phyloP scores from a whole-genome alignment of 257 asterid species.

The Scutellaria barbata region DNA sequence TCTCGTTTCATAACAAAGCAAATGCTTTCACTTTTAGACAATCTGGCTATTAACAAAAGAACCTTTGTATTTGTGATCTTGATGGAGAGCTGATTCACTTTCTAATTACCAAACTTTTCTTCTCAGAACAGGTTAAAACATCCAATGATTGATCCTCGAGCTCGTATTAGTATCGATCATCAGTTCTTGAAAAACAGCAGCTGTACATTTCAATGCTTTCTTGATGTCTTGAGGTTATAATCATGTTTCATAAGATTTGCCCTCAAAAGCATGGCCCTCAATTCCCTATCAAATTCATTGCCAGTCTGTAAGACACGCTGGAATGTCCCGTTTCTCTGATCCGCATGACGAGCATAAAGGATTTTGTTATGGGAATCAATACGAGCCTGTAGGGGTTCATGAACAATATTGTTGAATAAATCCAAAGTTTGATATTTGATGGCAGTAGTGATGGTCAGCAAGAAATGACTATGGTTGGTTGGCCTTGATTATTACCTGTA shows the following conservation, averaged over 20 bases:
- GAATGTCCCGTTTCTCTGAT: constrained; percentile 85
- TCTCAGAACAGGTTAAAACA: constrained; percentile 11
- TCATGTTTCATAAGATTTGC: constrained; percentile 81
- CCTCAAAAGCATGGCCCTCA: constrained; percentile 75
- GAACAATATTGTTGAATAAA: not conserved
- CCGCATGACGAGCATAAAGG: constrained; percentile 81
- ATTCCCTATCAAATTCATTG: constrained; percentile 70
- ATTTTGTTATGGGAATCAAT: constrained; percentile 89
- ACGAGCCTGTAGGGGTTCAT: constrained; percentile 67
- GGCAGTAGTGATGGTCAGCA: not conserved
- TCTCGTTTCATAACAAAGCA: not conserved
- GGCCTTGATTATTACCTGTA: constrained; percentile 56
- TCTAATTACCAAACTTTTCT: not conserved
- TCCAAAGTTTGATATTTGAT: not conserved
- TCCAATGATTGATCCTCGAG: not conserved
- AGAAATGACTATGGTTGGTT: not conserved
- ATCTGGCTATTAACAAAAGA: constrained; percentile 3
- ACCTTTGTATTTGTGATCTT: not conserved
- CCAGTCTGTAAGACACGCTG: constrained; percentile 81
- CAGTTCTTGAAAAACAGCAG: not conserved
- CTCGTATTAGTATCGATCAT: not conserved
- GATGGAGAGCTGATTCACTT: not conserved
- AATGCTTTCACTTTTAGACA: not conserved
- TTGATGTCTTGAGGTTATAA: constrained; percentile 44
- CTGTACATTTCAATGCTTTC: constrained; percentile 49